These are phyloP conservation scores for Phyllosticta capitalensis DNA, from an alignment of 2,329 filamentous ascomycete species.

Conservation along the genomic window DNA sequence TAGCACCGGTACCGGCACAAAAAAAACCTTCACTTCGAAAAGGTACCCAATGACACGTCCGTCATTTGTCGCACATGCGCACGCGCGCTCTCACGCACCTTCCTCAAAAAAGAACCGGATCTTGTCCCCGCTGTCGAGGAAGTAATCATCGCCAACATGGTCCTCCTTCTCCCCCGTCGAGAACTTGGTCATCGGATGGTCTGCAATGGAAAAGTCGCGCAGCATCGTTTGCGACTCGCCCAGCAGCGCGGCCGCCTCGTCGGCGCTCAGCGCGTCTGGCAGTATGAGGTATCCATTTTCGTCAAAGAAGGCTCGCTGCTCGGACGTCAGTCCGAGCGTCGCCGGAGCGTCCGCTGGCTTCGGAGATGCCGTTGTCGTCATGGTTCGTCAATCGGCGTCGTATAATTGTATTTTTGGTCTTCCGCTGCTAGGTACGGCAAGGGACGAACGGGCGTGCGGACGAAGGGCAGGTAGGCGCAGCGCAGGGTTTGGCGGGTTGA, in stretches of 20 bases:
- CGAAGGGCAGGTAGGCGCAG: background rate
- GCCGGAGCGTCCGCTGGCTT: background rate
- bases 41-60: background rate
- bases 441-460: background rate
- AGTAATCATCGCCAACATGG: slow-evolving; percentile 95
- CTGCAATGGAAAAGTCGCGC: slow-evolving; percentile 62
- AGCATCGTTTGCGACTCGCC: slow-evolving; percentile 67
- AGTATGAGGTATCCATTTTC: slow-evolving; percentile 86
- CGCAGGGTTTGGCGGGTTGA: background rate
- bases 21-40: background rate
- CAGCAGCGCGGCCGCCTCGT: slow-evolving; percentile 60
- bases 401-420: background rate
- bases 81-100: slow-evolving; percentile 25
- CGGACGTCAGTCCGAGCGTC: slow-evolving; percentile 52
- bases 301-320: slow-evolving; percentile 64
- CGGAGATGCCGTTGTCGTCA: background rate
- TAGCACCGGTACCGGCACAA: background rate
- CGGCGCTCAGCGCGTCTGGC: slow-evolving; percentile 59
- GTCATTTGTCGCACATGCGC: background rate
- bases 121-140: slow-evolving; percentile 81
- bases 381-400: background rate
- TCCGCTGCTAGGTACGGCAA: background rate
- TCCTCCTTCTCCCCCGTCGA: slow-evolving; percentile 53
- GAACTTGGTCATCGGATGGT: slow-evolving; percentile 91
- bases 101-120: slow-evolving; percentile 96